Evolutionary conservation across 441 rosid genomes (phyloP), one percentile per base, ranked within the genome.

Genomic region (Mallotus repandus): DNA sequence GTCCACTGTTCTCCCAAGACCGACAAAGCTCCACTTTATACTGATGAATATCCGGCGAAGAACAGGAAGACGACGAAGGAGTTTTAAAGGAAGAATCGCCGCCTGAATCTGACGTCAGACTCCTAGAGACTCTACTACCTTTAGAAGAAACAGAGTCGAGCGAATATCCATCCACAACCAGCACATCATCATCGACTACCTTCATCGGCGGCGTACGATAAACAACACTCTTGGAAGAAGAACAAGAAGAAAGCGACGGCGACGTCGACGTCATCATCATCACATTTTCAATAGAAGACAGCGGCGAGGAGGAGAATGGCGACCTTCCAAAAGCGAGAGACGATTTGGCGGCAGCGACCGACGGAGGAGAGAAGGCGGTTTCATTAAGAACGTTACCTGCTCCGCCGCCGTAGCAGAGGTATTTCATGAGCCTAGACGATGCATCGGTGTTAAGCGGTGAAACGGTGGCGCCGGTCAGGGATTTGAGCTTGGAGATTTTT

Each of bases 101-200:
- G 13, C 70, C 59, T 13, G 70, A 61, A 60, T 21, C 46, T 11
- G 68, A 71, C 21, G 68, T 15, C 29, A 45, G 59, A 38, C 43
- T 21, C 38, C 66, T 62, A 13, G 58, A 70, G 32, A 35, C 69
- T 70, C 75, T 76, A 64, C 45, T 61, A 72, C 78, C 56, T 25
- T 71, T 68, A 35, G 5, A 35, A 35, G 41, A 5, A 35, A 35
- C 41, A 4, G 86, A 84, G 16, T 71, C 78, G 50, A 89, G 82
- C 16, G 83, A 78, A 80, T 88, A 79, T 32, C 85, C 94, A 72
- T 93, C 98, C 85, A 87, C 81, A 46, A 93, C 89, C 22, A 87
- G 50, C 66, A 87, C 88, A 38, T 84, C 90, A 60, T 89, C 89
- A 53, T 81, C 86, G 21, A 79, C 77, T 12, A 77, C 69, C 45